Evolutionary conservation across 345 rosid species (phyloP).

Genomic region (Salix viminalis): DNA sequence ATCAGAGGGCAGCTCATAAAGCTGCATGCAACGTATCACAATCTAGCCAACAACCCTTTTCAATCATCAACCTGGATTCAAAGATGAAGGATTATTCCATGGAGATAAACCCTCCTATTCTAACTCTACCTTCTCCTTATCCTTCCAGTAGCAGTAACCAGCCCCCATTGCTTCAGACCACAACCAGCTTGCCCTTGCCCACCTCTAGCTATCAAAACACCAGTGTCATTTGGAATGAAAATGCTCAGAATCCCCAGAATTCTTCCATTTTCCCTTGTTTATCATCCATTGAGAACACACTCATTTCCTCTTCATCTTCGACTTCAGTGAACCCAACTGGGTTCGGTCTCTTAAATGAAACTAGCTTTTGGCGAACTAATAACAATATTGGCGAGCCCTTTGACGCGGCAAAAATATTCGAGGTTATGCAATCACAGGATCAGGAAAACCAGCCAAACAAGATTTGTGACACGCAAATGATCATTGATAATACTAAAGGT

Average conservation of each 20-base stretch:
- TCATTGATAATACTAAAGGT: not conserved
- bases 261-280: not conserved
- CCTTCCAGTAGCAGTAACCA: not conserved
- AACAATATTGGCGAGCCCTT: slow-evolving; percentile 1
- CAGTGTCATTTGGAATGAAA: slow-evolving; percentile 3
- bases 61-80: slow-evolving; percentile 15
- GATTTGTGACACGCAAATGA: not conserved
- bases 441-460: slow-evolving; percentile 4
- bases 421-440: slow-evolving; percentile 3
- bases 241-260: not conserved
- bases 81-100: not conserved
- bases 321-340: slow-evolving; percentile 9
- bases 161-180: not conserved
- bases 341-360: slow-evolving; percentile 19
- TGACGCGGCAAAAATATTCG: slow-evolving; percentile 9
- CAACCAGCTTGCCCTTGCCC: slow-evolving; percentile 1
- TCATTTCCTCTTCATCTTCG: slow-evolving; percentile 16
- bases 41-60: slow-evolving; percentile 15
- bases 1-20: slow-evolving; percentile 25
- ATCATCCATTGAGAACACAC: slow-evolving; percentile 1
- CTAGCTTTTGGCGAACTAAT: slow-evolving; percentile 15
- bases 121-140: slow-evolving; percentile 8
- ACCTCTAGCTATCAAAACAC: slow-evolving; percentile 16
- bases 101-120: slow-evolving; percentile 16
- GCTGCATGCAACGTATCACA: slow-evolving; percentile 8